Evolutionary conservation across 148 eudicot genomes (phyloP).

Genomic region (Diospyros kaki): DNA sequence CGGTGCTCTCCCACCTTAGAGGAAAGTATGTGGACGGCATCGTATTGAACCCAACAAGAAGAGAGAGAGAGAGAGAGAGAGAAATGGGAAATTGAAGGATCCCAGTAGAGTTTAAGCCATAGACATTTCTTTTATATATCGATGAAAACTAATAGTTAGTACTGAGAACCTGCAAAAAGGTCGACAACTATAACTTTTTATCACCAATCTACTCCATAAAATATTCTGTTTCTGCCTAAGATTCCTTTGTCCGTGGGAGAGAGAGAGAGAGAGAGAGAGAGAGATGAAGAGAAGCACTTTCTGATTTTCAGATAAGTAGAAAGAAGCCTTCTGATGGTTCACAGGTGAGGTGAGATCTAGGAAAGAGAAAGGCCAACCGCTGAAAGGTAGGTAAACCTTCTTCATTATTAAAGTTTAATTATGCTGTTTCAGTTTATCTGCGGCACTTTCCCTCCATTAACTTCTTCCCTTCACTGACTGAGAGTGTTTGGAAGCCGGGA

Average conservation of each 20-base stretch:
- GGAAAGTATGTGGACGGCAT: constrained; percentile 47
- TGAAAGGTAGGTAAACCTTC: too few species aligned
- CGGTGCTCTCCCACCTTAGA: constrained; percentile 81
- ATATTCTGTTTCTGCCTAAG: too few species aligned
- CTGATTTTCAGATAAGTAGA: neutral
- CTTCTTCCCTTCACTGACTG: too few species aligned
- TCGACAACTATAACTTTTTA: neutral
- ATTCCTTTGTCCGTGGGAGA: neutral
- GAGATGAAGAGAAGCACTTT: neutral
- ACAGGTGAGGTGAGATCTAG: too few species aligned
- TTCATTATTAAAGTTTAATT: too few species aligned
- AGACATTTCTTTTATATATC: neutral
- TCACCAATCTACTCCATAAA: neutral
- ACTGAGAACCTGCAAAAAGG: neutral
- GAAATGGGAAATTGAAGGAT: neutral
- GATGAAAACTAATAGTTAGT: neutral
- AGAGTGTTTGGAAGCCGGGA: too few species aligned
- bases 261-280: neutral
- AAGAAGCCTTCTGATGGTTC: too few species aligned
- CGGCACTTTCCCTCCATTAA: too few species aligned
- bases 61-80: neutral
- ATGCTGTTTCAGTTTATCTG: too few species aligned
- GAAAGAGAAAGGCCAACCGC: too few species aligned
- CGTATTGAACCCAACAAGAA: neutral
- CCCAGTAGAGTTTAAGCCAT: neutral